Conservation (phyloP, 306 rosid genomes). For the Rubus idaeus region DNA sequence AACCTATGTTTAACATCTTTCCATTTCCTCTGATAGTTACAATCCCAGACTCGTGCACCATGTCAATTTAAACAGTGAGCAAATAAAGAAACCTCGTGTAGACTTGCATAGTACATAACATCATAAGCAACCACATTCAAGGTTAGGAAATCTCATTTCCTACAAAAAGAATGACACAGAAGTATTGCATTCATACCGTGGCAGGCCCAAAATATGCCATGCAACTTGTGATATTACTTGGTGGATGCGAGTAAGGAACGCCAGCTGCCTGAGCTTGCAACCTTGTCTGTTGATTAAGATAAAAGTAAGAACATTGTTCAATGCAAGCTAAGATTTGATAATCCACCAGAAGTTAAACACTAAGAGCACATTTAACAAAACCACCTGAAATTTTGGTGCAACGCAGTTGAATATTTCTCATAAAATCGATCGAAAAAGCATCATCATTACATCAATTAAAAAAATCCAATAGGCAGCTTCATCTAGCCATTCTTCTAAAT, state of each 20-base stretch:
- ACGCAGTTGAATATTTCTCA: background rate
- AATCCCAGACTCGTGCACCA: background rate
- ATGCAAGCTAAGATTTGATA: constrained; percentile 3
- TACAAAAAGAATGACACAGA: background rate
- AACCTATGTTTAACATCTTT: background rate
- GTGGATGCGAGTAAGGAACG: constrained; percentile 85
- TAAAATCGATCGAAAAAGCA: background rate
- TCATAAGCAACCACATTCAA: background rate
- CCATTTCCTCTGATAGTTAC: background rate
- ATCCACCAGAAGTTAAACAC: constrained; percentile 4
- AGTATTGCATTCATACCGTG: constrained; percentile 49
- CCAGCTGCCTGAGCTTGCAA: too few relatives aligned
- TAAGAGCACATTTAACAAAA: background rate
- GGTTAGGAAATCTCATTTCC: background rate
- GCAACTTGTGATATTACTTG: constrained; percentile 66
- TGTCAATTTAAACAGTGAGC: background rate
- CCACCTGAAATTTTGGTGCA: background rate
- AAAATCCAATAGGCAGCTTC: background rate
- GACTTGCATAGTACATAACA: background rate
- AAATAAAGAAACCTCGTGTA: background rate
- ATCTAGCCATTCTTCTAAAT: background rate
- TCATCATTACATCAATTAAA: background rate
- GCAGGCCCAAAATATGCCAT: constrained; percentile 92
- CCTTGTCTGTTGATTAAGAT: constrained; percentile 69
- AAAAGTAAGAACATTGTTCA: constrained; percentile 6